Evolutionary conservation across 345 rosid species (phyloP).

Genomic region (Hevea brasiliensis): DNA sequence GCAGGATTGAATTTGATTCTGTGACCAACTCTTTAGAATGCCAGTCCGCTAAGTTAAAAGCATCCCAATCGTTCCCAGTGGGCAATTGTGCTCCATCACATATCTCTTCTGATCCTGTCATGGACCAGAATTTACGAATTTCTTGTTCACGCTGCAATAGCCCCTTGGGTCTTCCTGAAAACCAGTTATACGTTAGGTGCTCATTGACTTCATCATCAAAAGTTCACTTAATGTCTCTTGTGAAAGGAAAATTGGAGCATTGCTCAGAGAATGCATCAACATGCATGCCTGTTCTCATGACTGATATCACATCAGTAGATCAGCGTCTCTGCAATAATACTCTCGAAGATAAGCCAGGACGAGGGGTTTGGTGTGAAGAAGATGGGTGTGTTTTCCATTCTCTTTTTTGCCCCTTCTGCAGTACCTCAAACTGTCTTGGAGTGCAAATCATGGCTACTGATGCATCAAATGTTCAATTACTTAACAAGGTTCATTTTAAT

Average conservation of each 20-base stretch:
- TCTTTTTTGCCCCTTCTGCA: slow-evolving; percentile 80
- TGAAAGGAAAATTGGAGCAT: slow-evolving; percentile 38
- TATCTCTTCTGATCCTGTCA: slow-evolving; percentile 32
- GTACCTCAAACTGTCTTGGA: slow-evolving; percentile 58
- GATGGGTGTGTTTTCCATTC: slow-evolving; percentile 89
- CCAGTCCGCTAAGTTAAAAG: slow-evolving; percentile 29
- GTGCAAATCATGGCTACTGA: slow-evolving; percentile 81
- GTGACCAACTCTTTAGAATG: slow-evolving; percentile 35
- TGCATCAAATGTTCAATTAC: slow-evolving; percentile 68
- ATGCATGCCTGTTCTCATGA: slow-evolving; percentile 53
- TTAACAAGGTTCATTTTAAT: slow-evolving; percentile 53
- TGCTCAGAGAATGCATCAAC: slow-evolving; percentile 32
- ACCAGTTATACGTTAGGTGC: slow-evolving; percentile 48
- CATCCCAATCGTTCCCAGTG: background rate
- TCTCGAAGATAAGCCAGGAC: slow-evolving; percentile 36
- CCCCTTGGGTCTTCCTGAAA: slow-evolving; percentile 64
- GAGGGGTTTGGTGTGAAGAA: slow-evolving; percentile 73
- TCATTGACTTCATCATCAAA: slow-evolving; percentile 58
- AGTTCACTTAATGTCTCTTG: slow-evolving; percentile 52
- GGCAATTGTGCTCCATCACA: slow-evolving; percentile 12
- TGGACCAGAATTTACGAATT: slow-evolving; percentile 48
- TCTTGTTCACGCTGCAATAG: slow-evolving; percentile 69
- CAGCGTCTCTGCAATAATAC: slow-evolving; percentile 41
- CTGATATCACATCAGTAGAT: slow-evolving; percentile 58
- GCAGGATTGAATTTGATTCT: slow-evolving; percentile 54